Percentiles rank a stretch among this genome's conserved stretches.
Conservation (phyloP, 768 basidiomycete genomes). For the Crassisporium funariophilum region DNA sequence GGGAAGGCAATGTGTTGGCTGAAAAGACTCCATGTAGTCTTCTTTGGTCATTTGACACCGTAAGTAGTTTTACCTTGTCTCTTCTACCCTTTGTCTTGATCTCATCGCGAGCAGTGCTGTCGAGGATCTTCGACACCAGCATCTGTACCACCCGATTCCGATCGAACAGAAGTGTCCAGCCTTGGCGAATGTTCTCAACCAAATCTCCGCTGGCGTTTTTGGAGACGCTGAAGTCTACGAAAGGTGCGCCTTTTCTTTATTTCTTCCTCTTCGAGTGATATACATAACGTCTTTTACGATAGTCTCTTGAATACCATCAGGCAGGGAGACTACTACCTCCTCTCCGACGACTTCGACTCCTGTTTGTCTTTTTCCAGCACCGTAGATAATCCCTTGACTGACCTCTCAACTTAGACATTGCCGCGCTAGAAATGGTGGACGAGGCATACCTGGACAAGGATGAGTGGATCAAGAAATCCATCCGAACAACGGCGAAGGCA, state of each 20-base stretch:
- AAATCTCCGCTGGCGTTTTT: conserved; percentile 77
- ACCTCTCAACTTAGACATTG: conserved; percentile 55
- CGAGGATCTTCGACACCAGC: conserved; percentile 83
- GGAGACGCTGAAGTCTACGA: conserved; percentile 84
- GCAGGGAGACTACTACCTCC: conserved; percentile 75
- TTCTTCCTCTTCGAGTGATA: neutral
- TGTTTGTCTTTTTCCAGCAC: conserved; percentile 47
- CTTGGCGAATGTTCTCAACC: conserved; percentile 76
- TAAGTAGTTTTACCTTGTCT: conserved; percentile 23
- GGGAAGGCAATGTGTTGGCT: neutral
- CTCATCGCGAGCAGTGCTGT: conserved; percentile 55
- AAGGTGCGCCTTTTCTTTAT: conserved; percentile 54
- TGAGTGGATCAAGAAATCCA: conserved; percentile 92
- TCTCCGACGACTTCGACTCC: conserved; percentile 94
- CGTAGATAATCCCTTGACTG: conserved; percentile 1
- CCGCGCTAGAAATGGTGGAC: conserved; percentile 85
- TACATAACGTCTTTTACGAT: conserved; percentile 18
- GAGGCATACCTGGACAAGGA: conserved; percentile 81
- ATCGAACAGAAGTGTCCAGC: conserved; percentile 84
- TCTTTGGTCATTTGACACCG: conserved; percentile 88
- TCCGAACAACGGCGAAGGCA: conserved; percentile 78
- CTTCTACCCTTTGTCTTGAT: neutral
- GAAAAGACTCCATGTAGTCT: conserved; percentile 49
- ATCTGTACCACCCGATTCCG: conserved; percentile 79
- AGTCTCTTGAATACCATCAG: conserved; percentile 77